phyloP scores from a whole-genome alignment of 305 asterid species.

The Euphrasia arctica region DNA sequence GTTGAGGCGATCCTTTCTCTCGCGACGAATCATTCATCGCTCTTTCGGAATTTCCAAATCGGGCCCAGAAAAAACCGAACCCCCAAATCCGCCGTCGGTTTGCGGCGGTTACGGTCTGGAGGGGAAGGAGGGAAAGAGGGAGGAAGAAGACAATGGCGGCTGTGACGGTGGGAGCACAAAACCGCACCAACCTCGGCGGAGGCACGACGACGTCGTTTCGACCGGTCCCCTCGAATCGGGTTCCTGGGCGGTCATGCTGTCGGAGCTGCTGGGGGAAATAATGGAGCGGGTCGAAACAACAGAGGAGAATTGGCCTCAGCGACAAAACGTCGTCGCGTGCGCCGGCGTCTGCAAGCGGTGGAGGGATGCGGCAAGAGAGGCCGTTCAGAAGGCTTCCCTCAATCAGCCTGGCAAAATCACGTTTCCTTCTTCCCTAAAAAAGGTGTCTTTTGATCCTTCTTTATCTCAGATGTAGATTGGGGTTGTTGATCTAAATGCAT shows the following conservation, averaged over 20 bases:
- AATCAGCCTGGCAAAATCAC: constrained; percentile 54
- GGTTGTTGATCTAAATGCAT: constrained; percentile 2
- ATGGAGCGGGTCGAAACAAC: constrained; percentile 63
- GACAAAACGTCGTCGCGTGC: constrained; percentile 64
- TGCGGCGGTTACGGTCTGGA: constrained; percentile 8
- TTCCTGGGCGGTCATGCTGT: constrained; percentile 64
- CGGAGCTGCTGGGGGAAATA: constrained; percentile 70
- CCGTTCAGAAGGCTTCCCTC: constrained; percentile 41
- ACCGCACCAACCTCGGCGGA: constrained; percentile 1
- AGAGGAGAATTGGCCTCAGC: constrained; percentile 64
- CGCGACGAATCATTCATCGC: constrained; percentile 49
- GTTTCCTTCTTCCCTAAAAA: constrained; percentile 71
- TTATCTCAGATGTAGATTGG: neutral
- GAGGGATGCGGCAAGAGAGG: constrained; percentile 62
- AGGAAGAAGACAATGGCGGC: constrained; percentile 17
- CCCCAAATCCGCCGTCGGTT: constrained; percentile 17
- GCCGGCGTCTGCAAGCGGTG: constrained; percentile 76
- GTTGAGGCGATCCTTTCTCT: constrained; percentile 50
- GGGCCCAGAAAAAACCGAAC: constrained; percentile 25
- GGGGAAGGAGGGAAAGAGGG: constrained; percentile 17
- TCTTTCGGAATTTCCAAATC: constrained; percentile 52
- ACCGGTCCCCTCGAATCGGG: constrained; percentile 21
- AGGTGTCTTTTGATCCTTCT: constrained; percentile 33
- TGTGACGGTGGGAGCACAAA: constrained; percentile 13
- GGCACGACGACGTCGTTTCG: constrained; percentile 26